Percentiles rank a stretch among this genome's conserved stretches.
Conservation (phyloP, 176 grass and related monocot species). For the Pharus latifolius region DNA sequence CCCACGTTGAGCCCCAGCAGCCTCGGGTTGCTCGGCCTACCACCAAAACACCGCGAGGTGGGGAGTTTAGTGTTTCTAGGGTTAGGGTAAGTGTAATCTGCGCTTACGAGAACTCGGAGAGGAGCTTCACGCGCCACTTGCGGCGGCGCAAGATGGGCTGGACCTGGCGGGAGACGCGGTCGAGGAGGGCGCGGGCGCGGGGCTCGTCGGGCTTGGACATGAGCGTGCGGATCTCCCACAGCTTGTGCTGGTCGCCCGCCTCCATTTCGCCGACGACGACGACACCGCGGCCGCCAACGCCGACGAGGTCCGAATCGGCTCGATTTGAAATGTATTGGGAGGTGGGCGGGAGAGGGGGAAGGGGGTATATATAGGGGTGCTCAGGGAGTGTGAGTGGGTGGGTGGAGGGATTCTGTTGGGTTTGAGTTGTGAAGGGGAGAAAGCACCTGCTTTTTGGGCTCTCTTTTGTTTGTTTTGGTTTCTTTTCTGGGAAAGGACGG, state of each 20-base stretch:
- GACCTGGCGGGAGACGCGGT: slow-evolving; percentile 81
- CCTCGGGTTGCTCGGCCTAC: slow-evolving; percentile 66
- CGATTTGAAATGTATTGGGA: not conserved
- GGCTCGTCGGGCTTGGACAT: slow-evolving; percentile 68
- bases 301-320: not conserved
- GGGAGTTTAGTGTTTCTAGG: too few species aligned
- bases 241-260: slow-evolving; percentile 73
- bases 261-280: too few species aligned
- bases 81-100: not conserved
- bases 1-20: slow-evolving; percentile 80
- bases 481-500: not conserved
- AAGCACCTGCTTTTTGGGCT: not conserved
- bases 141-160: slow-evolving; percentile 93
- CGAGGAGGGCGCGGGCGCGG: slow-evolving; percentile 52
- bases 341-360: not conserved
- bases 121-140: slow-evolving; percentile 88
- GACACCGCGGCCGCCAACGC: not conserved
- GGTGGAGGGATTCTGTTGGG: not conserved
- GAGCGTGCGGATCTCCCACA: slow-evolving; percentile 78
- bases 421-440: not conserved
- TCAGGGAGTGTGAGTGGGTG: not conserved
- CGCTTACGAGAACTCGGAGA: slow-evolving; percentile 86
- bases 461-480: too few species aligned
- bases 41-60: not conserved
- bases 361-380: not conserved